Evolutionary conservation across 202 grass and related monocot species (phyloP), one percentile per base, ranked within the genome.

Genomic region (Panicum hallii): DNA sequence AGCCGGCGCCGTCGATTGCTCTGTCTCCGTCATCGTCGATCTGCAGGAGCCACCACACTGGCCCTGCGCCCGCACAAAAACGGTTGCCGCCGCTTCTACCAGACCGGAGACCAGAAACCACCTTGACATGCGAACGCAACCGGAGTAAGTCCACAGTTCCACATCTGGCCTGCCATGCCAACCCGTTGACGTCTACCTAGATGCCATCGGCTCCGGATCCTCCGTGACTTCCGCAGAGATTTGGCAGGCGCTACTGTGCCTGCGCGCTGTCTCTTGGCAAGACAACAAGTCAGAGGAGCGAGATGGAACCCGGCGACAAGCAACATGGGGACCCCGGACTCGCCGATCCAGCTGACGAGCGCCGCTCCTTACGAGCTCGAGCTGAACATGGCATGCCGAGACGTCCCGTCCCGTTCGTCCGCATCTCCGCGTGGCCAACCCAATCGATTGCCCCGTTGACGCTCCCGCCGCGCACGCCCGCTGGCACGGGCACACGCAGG

Each of bases 371-470:
- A 41, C 53, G 75, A 72, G 40, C 55, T 30, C 54, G 75, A 72
- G 63, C 57, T 22, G 23, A 6, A 12, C 16, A 71, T 26, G 56
- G 20, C n/a, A 28, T 54, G 67, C 19, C 10, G 46, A 36, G 63
- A 40, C n/a, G 17, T 85, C 30, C 15, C 34, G 50, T 3, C 16
- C 5, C 63, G 15, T 52, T 13, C 16, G 53, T 62, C 11, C 16
- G 20, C 78, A 49, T 38, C 71, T 61, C 78, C 34, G 84, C 43
- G 43, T 44, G 47, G 70, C 22, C 9, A 79, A 68, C 61, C 46
- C 6, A 26, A 83, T 84, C 1, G 38, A 79, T 87, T 76, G 82
- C 77, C 52, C 76, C 70, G 46, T 70, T 63, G 70, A 70, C 63
- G 54, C n/a, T 50, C 13, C 26, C 49, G 53, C 53, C 48, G 44